Evolutionary conservation across 495 filamentous ascomycete species (phyloP).

Genomic region (Cercophora samala): DNA sequence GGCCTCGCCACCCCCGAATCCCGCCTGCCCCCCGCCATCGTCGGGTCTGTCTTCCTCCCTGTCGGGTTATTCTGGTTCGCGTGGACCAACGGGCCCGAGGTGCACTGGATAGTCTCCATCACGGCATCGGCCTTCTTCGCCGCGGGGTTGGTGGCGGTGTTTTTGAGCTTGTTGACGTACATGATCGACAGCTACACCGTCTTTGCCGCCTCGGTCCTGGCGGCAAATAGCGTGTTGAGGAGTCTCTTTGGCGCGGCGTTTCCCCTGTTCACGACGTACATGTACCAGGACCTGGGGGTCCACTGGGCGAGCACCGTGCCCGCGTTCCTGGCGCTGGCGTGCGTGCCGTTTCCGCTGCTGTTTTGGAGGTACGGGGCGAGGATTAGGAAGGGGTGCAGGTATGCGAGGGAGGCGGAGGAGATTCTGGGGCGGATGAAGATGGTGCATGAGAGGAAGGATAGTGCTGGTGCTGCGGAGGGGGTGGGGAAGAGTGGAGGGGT

Average conservation of each 20-base stretch:
- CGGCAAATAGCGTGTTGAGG: conserved; percentile 68
- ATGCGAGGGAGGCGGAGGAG: conserved; percentile 61
- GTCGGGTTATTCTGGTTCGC: conserved; percentile 60
- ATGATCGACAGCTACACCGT: conserved; percentile 80
- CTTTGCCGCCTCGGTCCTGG: conserved; percentile 76
- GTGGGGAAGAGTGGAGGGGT: conserved; percentile 14
- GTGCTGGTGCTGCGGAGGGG: conserved; percentile 17
- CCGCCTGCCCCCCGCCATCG: conserved; percentile 73
- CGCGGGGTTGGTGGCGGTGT: conserved; percentile 53
- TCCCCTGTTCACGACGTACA: conserved; percentile 75
- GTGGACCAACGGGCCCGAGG: conserved; percentile 49
- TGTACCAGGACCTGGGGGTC: conserved; percentile 72
- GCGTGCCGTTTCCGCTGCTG: conserved; percentile 75
- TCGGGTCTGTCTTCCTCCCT: conserved; percentile 51
- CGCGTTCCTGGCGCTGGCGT: conserved; percentile 71
- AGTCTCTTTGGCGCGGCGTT: conserved; percentile 74
- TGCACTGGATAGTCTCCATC: conserved; percentile 55
- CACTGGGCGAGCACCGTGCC: conserved; percentile 79
- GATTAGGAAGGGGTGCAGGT: conserved; percentile 72
- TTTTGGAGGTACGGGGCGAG: conserved; percentile 70
- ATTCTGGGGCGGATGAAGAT: conserved; percentile 40
- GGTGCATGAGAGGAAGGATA: conserved; percentile 6
- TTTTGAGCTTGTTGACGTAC: conserved; percentile 73
- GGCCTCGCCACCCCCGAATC: conserved; percentile 68
- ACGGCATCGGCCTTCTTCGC: conserved; percentile 48